phyloP scores from a whole-genome alignment of 345 rosid species.

The Pugionium cornutum region DNA sequence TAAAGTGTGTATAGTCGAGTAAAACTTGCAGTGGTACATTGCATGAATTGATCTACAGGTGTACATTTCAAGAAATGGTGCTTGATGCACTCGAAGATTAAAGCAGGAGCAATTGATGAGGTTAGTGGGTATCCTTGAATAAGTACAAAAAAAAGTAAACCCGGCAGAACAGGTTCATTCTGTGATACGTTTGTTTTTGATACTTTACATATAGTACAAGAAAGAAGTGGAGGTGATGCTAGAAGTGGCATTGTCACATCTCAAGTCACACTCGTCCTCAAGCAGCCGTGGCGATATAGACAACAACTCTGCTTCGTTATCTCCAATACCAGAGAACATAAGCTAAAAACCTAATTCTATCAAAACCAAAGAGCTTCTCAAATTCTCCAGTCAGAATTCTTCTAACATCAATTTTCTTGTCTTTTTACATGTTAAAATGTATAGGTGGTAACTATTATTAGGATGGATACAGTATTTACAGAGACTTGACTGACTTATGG shows the following conservation, averaged over 20 bases:
- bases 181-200: constrained; percentile 17
- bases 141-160: neutral
- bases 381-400: neutral
- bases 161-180: neutral
- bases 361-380: constrained; percentile 11
- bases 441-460: constrained; percentile 18
- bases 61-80: constrained; percentile 99
- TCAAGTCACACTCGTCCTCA: constrained; percentile 41
- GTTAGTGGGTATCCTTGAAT: constrained; percentile 41
- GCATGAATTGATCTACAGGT: constrained; percentile 49
- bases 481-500: constrained; percentile 11
- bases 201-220: constrained; percentile 57
- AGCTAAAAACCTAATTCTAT: constrained; percentile 17
- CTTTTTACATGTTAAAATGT: constrained; percentile 16
- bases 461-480: constrained; percentile 13
- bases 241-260: constrained; percentile 48
- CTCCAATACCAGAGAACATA: constrained; percentile 31
- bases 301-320: constrained; percentile 23
- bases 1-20: constrained; percentile 3
- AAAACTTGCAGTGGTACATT: constrained; percentile 13
- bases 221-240: constrained; percentile 79
- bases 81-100: constrained; percentile 93
- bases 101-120: constrained; percentile 81
- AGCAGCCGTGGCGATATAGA: constrained; percentile 18
- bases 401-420: constrained; percentile 3